Conservation (phyloP, 805 yeast species). For the Lachancea cidri region DNA sequence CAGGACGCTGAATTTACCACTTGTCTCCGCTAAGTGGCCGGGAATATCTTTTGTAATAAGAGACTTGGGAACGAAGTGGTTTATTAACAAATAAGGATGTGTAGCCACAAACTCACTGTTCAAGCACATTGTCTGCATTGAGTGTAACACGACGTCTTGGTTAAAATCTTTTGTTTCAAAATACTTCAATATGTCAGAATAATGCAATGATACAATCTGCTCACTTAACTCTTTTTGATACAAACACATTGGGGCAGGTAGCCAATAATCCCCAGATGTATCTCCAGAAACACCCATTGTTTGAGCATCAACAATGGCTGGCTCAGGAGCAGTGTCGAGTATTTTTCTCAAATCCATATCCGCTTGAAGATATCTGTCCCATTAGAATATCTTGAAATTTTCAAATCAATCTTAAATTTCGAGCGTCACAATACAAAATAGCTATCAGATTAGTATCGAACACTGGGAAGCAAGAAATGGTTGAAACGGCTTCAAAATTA, state of each 20-base stretch:
- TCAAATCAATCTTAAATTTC: neutral
- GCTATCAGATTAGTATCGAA: too few species aligned
- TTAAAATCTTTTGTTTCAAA: constrained; percentile 53
- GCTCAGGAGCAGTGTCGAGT: constrained; percentile 80
- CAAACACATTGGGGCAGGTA: constrained; percentile 79
- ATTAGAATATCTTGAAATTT: neutral
- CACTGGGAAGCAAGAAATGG: neutral
- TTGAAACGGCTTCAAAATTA: neutral
- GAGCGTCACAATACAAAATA: neutral
- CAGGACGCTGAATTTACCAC: constrained; percentile 78
- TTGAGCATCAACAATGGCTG: constrained; percentile 62
- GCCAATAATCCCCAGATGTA: constrained; percentile 56
- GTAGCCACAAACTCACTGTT: constrained; percentile 78
- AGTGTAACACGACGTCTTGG: constrained; percentile 61
- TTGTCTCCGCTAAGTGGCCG: constrained; percentile 61
- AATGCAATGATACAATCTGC: constrained; percentile 86
- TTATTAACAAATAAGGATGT: constrained; percentile 83
- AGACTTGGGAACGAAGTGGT: constrained; percentile 80
- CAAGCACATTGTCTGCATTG: constrained; percentile 65
- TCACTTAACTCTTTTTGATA: constrained; percentile 86
- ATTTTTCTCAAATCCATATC: constrained; percentile 70
- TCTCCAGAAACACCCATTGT: constrained; percentile 33
- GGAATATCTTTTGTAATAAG: constrained; percentile 68
- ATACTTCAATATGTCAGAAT: constrained; percentile 82
- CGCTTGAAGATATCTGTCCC: neutral